Base-by-base conservation (phyloP, 352 stramenopile genomes). In the Phytopythium delawarense region DNA sequence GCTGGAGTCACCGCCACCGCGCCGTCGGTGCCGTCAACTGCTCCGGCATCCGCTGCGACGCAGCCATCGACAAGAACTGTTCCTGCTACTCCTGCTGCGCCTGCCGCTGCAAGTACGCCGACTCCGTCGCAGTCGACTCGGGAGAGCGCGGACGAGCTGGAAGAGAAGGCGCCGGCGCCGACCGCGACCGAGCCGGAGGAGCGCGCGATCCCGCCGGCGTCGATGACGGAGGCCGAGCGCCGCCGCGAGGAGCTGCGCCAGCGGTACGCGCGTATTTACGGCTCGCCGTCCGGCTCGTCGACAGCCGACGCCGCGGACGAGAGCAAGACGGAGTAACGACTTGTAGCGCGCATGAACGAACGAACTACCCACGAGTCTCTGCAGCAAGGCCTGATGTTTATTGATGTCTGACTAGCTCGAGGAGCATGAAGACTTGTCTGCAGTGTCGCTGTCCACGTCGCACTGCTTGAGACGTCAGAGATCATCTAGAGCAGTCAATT, bases 201-300 rank as follows among this genome's bases (percentile, higher is more conserved):
- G 53, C 74, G 62, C n/a, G 64, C 37, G 25, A 77, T 82, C 57
- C 76, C 72, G 49, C 63, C 67, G 6, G 72, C 72, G 11, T 63
- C 70, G 16, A 59, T 73, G 48, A 85, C 67, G 2, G 78, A 85
- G 53, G 67, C 78, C 8, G 78, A 85, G 23, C 76, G 76, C 21
- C 73, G 78, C 39, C 69, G 78, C 20, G 72, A 85, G 32, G 78
- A 87, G 64, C 66, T 87, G 46, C 78, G 78, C 35, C 71, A 74
- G 51, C 75, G 78, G 1, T 87, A 87, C 70, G 70, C 52, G 58
- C 78, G 76, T 52, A 87, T 87, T 51, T 87, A 84, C 60, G 70
- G 49, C 30, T 71, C 53, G 28, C 23, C 48, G 25, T 3, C 9
- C 23, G 25, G 25, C 48, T 21, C 23, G 4, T 15, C 46, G 15